These are phyloP conservation scores for Apiospora malaysiana DNA, from an alignment of 2,329 filamentous ascomycete species.

Conservation along the genomic window DNA sequence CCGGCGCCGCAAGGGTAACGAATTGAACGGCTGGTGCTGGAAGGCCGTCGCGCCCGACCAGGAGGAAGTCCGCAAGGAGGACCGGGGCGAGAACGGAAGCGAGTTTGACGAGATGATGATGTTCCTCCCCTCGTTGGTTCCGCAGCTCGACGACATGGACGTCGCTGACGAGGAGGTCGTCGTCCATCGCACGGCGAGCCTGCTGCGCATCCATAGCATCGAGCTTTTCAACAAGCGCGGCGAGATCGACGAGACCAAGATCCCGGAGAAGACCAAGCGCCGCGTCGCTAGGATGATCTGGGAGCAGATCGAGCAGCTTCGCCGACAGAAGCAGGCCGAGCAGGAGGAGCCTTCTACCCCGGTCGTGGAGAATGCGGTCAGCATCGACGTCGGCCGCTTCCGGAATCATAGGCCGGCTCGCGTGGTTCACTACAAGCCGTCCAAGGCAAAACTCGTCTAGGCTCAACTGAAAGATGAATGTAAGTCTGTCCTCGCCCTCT, in stretches of 20 bases:
- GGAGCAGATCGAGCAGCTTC: not conserved
- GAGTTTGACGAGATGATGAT: conserved; percentile 2
- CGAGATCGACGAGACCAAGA: not conserved
- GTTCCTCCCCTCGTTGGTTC: not conserved
- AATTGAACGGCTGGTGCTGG: not conserved
- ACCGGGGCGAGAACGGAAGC: not conserved
- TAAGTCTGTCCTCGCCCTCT: not conserved
- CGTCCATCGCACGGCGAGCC: not conserved
- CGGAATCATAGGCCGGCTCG: not conserved
- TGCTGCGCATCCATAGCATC: not conserved
- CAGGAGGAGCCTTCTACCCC: not conserved
- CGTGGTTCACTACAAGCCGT: not conserved
- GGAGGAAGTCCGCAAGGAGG: not conserved
- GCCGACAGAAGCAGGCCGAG: not conserved
- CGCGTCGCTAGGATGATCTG: not conserved
- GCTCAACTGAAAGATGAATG: not conserved
- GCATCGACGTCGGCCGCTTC: not conserved
- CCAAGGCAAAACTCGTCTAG: not conserved
- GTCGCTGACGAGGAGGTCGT: not conserved
- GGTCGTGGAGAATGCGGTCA: not conserved
- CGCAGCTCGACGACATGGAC: not conserved
- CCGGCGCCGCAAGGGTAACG: not conserved
- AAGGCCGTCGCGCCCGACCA: not conserved
- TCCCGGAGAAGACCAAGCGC: not conserved
- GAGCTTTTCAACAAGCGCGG: not conserved